These are phyloP conservation scores for Pezicula carpinea DNA, from an alignment of 2,329 filamentous ascomycete species.

Conservation along the genomic window DNA sequence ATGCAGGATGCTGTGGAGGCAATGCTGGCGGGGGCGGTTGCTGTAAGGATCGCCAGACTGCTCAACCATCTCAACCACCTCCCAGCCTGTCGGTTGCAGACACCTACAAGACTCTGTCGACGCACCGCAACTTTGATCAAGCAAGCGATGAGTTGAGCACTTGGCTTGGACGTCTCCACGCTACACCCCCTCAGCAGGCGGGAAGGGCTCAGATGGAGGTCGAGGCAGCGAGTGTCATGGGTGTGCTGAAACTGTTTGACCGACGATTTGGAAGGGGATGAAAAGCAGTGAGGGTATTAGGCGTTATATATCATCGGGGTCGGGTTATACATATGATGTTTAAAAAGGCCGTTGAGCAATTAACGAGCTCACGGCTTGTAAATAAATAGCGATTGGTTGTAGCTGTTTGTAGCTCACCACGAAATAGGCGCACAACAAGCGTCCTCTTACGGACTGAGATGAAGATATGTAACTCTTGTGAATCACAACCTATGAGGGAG, in stretches of 20 bases:
- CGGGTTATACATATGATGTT: no score
- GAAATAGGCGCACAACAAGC: no score
- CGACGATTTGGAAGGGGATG: slow-evolving; percentile 57
- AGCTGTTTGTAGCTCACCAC: no score
- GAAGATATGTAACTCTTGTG: no score
- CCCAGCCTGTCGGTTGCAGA: slow-evolving; percentile 67
- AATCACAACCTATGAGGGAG: no score
- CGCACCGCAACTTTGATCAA: slow-evolving; percentile 70
- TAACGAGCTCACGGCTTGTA: no score
- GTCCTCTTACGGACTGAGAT: no score
- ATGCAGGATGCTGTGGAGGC: slow-evolving; percentile 57
- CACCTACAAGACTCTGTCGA: slow-evolving; percentile 72
- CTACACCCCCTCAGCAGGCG: slow-evolving; percentile 39
- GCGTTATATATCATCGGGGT: neutral
- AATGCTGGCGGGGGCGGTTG: slow-evolving; percentile 56
- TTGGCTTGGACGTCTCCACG: slow-evolving; percentile 71
- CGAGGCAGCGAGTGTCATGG: slow-evolving; percentile 80
- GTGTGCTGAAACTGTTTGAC: slow-evolving; percentile 77
- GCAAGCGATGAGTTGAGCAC: slow-evolving; percentile 70
- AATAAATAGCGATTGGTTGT: no score
- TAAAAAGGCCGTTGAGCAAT: no score
- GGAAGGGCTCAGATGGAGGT: slow-evolving; percentile 63
- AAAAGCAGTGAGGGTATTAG: neutral
- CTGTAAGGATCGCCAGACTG: slow-evolving; percentile 42
- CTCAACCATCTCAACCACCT: slow-evolving; percentile 22